A percentile compares a stretch with the other conserved stretches of the same genome.
phyloP scores from a whole-genome alignment of 164 flowering plant genomes.

The Magnolia changhungtana region DNA sequence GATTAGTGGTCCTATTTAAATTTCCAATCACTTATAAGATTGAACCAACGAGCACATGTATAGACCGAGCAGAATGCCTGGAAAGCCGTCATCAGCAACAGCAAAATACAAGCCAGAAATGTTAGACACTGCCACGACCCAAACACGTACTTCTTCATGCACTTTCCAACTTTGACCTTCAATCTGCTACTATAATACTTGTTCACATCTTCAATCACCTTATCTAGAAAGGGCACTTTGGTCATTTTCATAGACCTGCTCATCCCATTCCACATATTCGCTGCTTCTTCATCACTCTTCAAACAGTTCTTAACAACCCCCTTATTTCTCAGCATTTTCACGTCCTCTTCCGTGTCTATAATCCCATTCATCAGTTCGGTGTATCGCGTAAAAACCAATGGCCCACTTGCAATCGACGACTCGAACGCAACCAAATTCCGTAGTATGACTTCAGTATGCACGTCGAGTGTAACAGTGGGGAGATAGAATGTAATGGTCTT shows the following conservation, averaged over 20 bases:
- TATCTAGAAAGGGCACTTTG: conserved; percentile 10
- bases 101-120: conserved; percentile 12
- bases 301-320: conserved; percentile 16
- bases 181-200: conserved; percentile 14
- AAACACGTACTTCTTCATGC: conserved; percentile 17
- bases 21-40: neutral
- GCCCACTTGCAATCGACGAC: conserved; percentile 16
- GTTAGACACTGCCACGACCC: conserved; percentile 18
- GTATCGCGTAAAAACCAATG: conserved; percentile 24
- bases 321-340: conserved; percentile 16
- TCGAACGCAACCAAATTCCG: conserved; percentile 38
- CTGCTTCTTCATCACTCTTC: conserved; percentile 23
- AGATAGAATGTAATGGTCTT: conserved; percentile 23
- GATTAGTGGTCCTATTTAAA: too few relatives aligned
- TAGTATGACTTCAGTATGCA: conserved; percentile 47
- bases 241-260: conserved; percentile 16
- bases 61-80: conserved; percentile 21
- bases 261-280: conserved; percentile 22
- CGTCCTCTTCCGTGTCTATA: conserved; percentile 27
- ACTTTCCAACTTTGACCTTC: conserved; percentile 11
- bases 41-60: conserved; percentile 7
- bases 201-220: conserved; percentile 23
- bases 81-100: conserved; percentile 13
- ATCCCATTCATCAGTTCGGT: conserved; percentile 30
- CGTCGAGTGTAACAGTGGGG: conserved; percentile 37